These are phyloP conservation scores for Parachlorella kessleri DNA, from an alignment of 139 green algal genomes.

Conservation along the genomic window DNA sequence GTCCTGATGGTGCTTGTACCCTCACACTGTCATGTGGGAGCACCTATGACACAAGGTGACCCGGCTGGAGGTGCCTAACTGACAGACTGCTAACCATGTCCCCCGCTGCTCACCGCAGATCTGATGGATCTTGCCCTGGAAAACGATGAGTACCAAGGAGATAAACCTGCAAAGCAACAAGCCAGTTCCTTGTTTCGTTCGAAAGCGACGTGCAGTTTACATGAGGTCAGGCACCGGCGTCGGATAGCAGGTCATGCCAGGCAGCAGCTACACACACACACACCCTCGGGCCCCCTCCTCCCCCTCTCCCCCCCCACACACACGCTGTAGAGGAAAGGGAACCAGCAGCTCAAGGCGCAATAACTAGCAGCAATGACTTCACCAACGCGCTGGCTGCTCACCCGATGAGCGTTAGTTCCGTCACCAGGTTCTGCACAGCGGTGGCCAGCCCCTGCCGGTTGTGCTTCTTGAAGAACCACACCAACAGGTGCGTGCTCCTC, in stretches of 20 bases:
- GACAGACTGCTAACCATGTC: not conserved
- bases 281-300: not conserved
- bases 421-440: too few species aligned
- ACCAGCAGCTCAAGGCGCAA: not conserved
- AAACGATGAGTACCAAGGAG: conserved; percentile 11
- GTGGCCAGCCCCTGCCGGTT: not conserved
- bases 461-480: not conserved
- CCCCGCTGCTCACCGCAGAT: conserved; percentile 6
- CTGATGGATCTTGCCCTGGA: conserved; percentile 4
- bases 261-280: too few species aligned
- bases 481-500: not conserved
- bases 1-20: too few species aligned
- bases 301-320: not conserved
- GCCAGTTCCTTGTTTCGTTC: too few species aligned
- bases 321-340: not conserved
- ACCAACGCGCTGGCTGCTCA: not conserved
- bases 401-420: too few species aligned
- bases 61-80: too few species aligned
- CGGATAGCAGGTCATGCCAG: too few species aligned
- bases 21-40: too few species aligned
- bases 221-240: too few species aligned
- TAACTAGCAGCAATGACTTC: not conserved
- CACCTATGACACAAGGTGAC: too few species aligned
- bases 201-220: too few species aligned
- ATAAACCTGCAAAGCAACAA: conserved; percentile 6